phyloP scores from a whole-genome alignment of 345 rosid genomes.

The Hypericum androsaemum region DNA sequence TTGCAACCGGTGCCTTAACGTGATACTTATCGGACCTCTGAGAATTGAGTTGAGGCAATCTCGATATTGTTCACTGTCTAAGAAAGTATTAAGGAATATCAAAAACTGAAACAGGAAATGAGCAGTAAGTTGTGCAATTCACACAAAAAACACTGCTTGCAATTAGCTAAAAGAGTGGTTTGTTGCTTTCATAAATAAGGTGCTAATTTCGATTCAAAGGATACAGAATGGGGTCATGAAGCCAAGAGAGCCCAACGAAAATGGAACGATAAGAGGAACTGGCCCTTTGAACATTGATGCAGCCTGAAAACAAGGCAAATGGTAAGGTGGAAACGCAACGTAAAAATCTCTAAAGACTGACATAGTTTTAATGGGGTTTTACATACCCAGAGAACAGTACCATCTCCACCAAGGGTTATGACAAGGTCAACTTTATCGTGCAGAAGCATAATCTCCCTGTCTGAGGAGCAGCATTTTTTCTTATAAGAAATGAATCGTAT shows the following conservation, averaged over 20 bases:
- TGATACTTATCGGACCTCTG: conserved; percentile 85
- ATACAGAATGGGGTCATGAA: conserved; percentile 99
- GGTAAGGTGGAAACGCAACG: conserved; percentile 5
- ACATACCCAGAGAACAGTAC: conserved; percentile 97
- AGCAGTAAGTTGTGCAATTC: too few relatives aligned
- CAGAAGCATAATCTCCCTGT: conserved; percentile 53
- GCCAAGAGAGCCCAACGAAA: conserved; percentile 94
- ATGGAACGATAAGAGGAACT: conserved; percentile 94
- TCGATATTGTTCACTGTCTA: conserved; percentile 82
- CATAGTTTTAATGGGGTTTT: conserved; percentile 1
- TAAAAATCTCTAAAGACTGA: neutral
- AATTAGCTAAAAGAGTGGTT: neutral
- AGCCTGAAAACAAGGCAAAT: conserved; percentile 45
- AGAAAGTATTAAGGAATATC: conserved; percentile 30
- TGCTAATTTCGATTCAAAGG: conserved; percentile 24
- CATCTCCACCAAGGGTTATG: conserved; percentile 99
- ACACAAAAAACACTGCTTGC: conserved; percentile 5
- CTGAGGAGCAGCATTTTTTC: conserved; percentile 37
- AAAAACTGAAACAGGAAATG: neutral
- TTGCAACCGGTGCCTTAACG: conserved; percentile 77
- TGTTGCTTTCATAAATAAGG: conserved; percentile 1
- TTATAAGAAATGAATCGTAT: too few relatives aligned
- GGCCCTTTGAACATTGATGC: conserved; percentile 99
- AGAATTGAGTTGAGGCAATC: conserved; percentile 71
- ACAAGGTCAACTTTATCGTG: conserved; percentile 89